Conservation (phyloP, 176 grass and related monocot species). For the Aechmea fasciata region DNA sequence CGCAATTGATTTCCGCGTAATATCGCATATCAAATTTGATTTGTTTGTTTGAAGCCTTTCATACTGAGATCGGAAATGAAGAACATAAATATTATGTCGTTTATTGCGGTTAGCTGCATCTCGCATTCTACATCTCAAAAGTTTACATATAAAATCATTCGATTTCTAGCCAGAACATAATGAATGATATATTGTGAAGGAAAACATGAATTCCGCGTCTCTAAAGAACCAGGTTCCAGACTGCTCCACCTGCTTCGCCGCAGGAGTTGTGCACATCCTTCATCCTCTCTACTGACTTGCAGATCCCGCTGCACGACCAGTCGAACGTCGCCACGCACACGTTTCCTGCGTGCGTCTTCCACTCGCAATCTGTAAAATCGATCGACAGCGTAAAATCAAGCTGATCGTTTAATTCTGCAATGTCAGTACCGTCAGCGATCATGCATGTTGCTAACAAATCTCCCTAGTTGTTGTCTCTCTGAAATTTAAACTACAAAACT, state of each 20-base stretch:
- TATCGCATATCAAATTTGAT: no score
- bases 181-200: background rate
- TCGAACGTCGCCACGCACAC: slow-evolving; percentile 2
- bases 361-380: background rate
- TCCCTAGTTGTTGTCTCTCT: no score
- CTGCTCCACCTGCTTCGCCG: slow-evolving; percentile 1
- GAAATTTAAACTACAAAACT: no score
- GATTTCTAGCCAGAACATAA: background rate
- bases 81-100: no score
- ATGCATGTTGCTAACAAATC: no score
- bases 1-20: no score
- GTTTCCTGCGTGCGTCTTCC: background rate
- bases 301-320: slow-evolving; percentile 4
- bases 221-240: background rate
- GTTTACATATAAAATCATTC: background rate
- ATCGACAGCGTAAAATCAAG: no score
- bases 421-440: no score
- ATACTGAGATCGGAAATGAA: no score
- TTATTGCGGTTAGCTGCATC: background rate
- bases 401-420: background rate
- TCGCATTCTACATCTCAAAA: background rate
- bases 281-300: slow-evolving; percentile 5
- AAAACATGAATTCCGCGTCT: background rate
- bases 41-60: no score
- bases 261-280: background rate